A percentile compares a stretch with the other conserved stretches of the same genome.
phyloP scores from a whole-genome alignment of 2,329 filamentous ascomycete species.

The Fusarium tuaranense region DNA sequence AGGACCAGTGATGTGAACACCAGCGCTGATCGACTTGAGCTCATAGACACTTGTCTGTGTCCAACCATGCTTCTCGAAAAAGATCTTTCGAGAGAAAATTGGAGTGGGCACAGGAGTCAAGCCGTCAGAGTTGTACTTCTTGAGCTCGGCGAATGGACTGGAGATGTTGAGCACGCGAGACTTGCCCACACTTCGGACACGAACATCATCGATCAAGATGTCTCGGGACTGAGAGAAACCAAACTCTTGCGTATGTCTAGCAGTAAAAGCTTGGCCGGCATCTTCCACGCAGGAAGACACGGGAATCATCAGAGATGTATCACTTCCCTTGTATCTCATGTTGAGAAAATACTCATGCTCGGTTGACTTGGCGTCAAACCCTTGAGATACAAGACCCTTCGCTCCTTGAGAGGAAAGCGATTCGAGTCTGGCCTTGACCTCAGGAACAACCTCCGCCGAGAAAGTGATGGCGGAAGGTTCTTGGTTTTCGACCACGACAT shows the following conservation, averaged over 20 bases:
- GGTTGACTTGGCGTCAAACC: constrained; percentile 55
- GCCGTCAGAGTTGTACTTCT: constrained; percentile 18
- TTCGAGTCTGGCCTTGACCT: constrained; percentile 39
- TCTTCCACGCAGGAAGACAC: constrained; percentile 39
- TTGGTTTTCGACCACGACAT: constrained; percentile 57
- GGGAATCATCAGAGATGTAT: constrained; percentile 57
- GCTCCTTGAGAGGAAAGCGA: constrained; percentile 38
- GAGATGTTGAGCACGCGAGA: constrained; percentile 40
- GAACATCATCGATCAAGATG: constrained; percentile 57
- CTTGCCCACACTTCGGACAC: constrained; percentile 54
- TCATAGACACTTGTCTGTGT: constrained; percentile 42
- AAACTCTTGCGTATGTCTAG: constrained; percentile 55
- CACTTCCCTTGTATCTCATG: constrained; percentile 58
- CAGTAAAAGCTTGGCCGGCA: constrained; percentile 49
- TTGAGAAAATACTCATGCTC: constrained; percentile 58
- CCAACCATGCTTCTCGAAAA: constrained; percentile 44
- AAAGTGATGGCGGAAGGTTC: constrained; percentile 51
- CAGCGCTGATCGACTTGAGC: constrained; percentile 35
- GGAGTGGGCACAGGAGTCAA: constrained; percentile 27
- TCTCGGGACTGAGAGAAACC: constrained; percentile 53
- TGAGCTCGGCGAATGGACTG: constrained; percentile 41
- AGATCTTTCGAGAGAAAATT: constrained; percentile 37
- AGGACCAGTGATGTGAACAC: constrained; percentile 60
- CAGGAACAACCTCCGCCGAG: constrained; percentile 25
- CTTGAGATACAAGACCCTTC: constrained; percentile 42